Evolutionary conservation across 805 yeast species (phyloP).

Genomic region (Yarrowia sp.): DNA sequence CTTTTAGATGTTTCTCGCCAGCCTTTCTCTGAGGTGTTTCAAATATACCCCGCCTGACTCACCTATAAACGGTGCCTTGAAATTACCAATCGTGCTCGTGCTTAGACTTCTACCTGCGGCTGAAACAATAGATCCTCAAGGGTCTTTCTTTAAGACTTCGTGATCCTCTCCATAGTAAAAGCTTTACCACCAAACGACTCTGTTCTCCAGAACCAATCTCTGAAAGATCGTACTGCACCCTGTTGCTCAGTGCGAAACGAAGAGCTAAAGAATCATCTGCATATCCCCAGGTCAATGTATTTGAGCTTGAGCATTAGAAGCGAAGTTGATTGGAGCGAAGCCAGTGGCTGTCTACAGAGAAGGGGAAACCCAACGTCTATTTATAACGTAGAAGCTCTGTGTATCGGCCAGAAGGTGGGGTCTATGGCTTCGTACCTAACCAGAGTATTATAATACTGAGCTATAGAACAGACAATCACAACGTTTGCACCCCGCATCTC

Average conservation of each 20-base stretch:
- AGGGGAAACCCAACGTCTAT: not conserved
- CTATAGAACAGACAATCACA: not conserved
- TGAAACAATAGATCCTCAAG: not conserved
- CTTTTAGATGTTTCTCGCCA: too few species aligned
- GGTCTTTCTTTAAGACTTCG: not conserved
- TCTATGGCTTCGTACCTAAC: not conserved
- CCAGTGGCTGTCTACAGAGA: not conserved
- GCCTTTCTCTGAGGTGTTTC: not conserved
- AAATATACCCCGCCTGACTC: too few species aligned
- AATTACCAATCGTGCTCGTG: not conserved
- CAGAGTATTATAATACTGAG: not conserved
- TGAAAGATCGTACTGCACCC: not conserved
- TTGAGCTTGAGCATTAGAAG: not conserved
- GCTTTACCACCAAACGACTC: constrained; percentile 1
- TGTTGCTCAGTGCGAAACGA: not conserved
- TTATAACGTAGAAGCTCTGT: not conserved
- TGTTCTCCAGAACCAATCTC: not conserved
- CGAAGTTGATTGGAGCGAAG: too few species aligned
- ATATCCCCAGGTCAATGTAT: not conserved
- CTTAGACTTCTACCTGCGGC: constrained; percentile 12
- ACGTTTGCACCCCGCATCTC: not conserved
- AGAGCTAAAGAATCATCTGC: not conserved
- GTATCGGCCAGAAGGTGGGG: not conserved
- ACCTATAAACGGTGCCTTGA: not conserved
- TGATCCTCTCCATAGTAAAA: constrained; percentile 5